phyloP scores from a whole-genome alignment of 768 basidiomycete species.

The Piloderma croceum region DNA sequence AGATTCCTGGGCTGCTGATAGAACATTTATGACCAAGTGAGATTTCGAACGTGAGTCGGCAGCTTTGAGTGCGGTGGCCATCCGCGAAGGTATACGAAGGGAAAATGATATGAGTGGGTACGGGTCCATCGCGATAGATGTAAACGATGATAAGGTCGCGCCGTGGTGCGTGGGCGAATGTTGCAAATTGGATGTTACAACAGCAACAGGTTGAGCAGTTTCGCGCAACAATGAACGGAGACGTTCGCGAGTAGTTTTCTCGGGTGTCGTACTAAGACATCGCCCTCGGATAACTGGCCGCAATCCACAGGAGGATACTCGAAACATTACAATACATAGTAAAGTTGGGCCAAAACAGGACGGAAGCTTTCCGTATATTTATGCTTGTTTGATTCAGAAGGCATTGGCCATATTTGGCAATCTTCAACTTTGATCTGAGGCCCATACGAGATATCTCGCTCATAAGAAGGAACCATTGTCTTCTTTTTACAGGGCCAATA shows the following conservation, averaged over 20 bases:
- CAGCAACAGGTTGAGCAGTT: slow-evolving; percentile 80
- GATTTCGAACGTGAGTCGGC: slow-evolving; percentile 19
- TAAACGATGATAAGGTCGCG: slow-evolving; percentile 90
- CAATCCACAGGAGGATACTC: too few relatives aligned
- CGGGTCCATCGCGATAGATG: slow-evolving; percentile 87
- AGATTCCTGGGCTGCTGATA: slow-evolving; percentile 60
- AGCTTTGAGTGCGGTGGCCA: slow-evolving; percentile 58
- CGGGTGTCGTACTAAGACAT: not conserved
- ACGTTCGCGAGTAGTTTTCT: slow-evolving; percentile 11
- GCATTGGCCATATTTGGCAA: too few relatives aligned
- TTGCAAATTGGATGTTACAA: slow-evolving; percentile 69
- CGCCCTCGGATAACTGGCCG: too few relatives aligned
- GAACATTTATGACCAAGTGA: slow-evolving; percentile 76
- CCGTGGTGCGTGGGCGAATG: slow-evolving; percentile 55
- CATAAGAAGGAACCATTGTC: too few relatives aligned
- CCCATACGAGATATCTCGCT: too few relatives aligned
- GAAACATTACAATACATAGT: too few relatives aligned
- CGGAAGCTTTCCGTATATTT: too few relatives aligned
- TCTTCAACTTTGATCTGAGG: too few relatives aligned
- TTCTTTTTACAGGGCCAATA: too few relatives aligned
- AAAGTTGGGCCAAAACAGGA: too few relatives aligned
- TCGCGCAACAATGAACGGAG: slow-evolving; percentile 64
- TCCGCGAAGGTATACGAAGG: slow-evolving; percentile 82
- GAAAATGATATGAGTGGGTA: slow-evolving; percentile 86
- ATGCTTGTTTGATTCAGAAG: too few relatives aligned